Conservation (phyloP, 768 basidiomycete genomes). For the Rhodotorula sphaerocarpa region DNA sequence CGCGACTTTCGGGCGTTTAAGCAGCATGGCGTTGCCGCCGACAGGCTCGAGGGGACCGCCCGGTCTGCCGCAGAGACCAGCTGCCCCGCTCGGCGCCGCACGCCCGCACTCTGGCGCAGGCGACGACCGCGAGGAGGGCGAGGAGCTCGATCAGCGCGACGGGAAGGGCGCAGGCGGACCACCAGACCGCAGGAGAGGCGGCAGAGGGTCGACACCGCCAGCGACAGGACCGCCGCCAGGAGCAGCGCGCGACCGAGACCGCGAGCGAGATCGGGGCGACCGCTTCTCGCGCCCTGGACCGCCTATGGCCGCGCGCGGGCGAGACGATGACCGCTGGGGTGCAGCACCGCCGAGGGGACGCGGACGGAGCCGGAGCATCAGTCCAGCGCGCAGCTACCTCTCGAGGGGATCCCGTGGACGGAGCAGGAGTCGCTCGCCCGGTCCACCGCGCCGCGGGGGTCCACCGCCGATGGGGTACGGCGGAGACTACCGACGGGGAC, state of each 20-base stretch:
- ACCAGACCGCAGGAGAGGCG: background rate
- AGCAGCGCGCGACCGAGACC: too few relatives aligned
- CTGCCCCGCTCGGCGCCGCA: background rate
- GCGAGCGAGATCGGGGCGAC: slow-evolving; percentile 12
- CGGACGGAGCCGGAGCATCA: slow-evolving; percentile 14
- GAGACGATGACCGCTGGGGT: background rate
- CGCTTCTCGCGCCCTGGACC: background rate
- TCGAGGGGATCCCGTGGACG: slow-evolving; percentile 14
- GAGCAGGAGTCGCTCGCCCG: slow-evolving; percentile 20
- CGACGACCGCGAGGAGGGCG: slow-evolving; percentile 26
- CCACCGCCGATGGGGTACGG: background rate
- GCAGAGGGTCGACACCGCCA: background rate
- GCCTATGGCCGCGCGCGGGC: background rate
- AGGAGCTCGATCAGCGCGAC: slow-evolving; percentile 16
- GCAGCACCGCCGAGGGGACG: slow-evolving; percentile 3
- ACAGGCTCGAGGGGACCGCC: background rate
- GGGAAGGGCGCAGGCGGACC: too few relatives aligned
- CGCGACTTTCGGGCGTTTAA: too few relatives aligned
- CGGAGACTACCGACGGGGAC: background rate
- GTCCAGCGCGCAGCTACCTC: background rate
- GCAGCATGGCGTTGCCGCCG: background rate
- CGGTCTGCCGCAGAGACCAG: too few relatives aligned
- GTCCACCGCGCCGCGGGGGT: slow-evolving; percentile 12
- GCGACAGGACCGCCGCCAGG: too few relatives aligned
- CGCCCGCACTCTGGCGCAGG: background rate